Evolutionary conservation across 108 stramenopile species (phyloP).

Genomic region (Skeletonema marinoi): DNA sequence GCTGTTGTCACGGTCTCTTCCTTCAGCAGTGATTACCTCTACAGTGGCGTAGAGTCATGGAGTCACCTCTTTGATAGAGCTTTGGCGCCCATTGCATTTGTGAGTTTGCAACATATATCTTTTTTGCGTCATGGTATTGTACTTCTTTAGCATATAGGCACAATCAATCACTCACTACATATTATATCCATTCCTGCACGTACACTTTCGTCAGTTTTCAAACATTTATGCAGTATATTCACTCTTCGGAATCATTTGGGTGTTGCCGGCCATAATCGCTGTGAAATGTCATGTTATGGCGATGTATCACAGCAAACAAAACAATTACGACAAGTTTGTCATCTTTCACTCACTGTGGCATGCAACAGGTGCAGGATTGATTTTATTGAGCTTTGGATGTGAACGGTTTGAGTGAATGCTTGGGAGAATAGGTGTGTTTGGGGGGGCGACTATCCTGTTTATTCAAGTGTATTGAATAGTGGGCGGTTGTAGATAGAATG

Average conservation of each 20-base stretch:
- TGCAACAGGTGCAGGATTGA: conserved; percentile 23
- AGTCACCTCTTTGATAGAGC: conserved; percentile 37
- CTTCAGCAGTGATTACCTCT: conserved; percentile 49
- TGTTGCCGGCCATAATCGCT: conserved; percentile 2
- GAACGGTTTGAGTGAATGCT: conserved; percentile 8
- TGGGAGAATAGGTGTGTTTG: background rate
- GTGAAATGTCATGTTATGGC: conserved; percentile 38
- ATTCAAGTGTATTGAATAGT: too few species aligned
- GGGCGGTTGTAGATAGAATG: too few species aligned
- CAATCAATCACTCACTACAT: background rate
- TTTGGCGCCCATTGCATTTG: conserved; percentile 47
- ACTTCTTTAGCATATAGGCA: background rate
- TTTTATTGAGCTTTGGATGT: conserved; percentile 19
- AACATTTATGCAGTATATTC: conserved; percentile 19
- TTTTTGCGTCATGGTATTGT: background rate
- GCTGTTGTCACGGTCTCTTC: conserved; percentile 30
- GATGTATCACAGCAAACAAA: conserved; percentile 29
- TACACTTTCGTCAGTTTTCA: background rate
- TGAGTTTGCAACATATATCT: background rate
- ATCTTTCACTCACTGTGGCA: conserved; percentile 49
- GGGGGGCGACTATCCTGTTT: too few species aligned
- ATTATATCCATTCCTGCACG: background rate
- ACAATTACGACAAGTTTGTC: conserved; percentile 41
- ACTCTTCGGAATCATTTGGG: conserved; percentile 23
- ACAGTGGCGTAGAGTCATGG: conserved; percentile 46